Percentiles rank a stretch among this genome's conserved stretches.
These are phyloP conservation scores for Gracilaria domingensis DNA, from an alignment of 23 red algal species.

Conservation along the genomic window DNA sequence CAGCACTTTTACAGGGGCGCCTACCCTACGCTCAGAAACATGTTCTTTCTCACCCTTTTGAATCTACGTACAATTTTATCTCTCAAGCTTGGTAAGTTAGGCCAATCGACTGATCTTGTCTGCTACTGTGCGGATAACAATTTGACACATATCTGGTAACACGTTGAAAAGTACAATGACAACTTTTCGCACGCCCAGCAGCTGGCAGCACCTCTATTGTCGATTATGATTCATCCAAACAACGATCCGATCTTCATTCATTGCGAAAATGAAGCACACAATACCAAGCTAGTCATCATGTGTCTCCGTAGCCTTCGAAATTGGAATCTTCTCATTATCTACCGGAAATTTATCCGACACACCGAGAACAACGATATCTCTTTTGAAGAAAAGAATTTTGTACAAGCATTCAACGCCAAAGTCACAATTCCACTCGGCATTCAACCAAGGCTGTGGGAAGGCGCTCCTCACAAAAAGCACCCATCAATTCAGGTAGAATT, in stretches of 20 bases:
- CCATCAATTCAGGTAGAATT: slow-evolving; percentile 69
- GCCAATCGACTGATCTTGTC: slow-evolving; percentile 65
- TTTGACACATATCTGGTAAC: slow-evolving; percentile 53
- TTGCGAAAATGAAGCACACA: slow-evolving; percentile 95
- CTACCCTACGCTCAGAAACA: slow-evolving; percentile 92
- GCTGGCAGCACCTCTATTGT: slow-evolving; percentile 69
- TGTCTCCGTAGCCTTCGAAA: slow-evolving; percentile 91
- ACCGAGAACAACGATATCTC: slow-evolving; percentile 86
- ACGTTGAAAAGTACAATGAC: slow-evolving; percentile 95
- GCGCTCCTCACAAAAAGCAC: slow-evolving; percentile 71
- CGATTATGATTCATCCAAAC: slow-evolving; percentile 42
- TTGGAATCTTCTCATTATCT: slow-evolving; percentile 89
- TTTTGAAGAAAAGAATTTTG: slow-evolving; percentile 90
- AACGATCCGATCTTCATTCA: slow-evolving; percentile 87
- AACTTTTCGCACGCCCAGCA: slow-evolving; percentile 60
- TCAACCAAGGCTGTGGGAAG: slow-evolving; percentile 85
- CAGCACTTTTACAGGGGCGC: slow-evolving; percentile 90
- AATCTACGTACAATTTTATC: slow-evolving; percentile 77
- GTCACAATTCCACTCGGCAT: slow-evolving; percentile 67
- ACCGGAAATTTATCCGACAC: slow-evolving; percentile 89
- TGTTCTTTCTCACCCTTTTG: slow-evolving; percentile 83
- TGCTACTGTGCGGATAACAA: slow-evolving; percentile 85
- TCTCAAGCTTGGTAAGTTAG: slow-evolving; percentile 45
- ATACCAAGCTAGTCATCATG: slow-evolving; percentile 96
- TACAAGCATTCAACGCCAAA: slow-evolving; percentile 88